Evolutionary conservation across 2,329 filamentous ascomycete genomes (phyloP).

Genomic region (Fusarium fujikuroi): DNA sequence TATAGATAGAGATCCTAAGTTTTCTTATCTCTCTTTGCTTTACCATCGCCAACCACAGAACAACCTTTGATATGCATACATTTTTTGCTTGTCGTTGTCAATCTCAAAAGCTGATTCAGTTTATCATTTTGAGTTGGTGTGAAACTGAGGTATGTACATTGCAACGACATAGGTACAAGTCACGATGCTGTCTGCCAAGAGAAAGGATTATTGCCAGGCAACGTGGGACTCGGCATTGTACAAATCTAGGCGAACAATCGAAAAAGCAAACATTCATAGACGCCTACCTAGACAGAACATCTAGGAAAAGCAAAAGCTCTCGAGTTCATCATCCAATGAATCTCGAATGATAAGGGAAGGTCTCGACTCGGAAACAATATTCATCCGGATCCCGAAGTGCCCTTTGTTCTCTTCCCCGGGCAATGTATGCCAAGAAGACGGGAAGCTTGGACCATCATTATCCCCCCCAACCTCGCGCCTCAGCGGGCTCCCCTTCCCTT

Average conservation of each 20-base stretch:
- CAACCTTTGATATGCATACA: neutral
- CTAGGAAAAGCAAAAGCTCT: neutral
- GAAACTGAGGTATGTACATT: neutral
- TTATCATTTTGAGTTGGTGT: neutral
- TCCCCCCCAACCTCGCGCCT: conserved; percentile 36
- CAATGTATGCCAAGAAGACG: neutral
- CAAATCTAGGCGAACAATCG: neutral
- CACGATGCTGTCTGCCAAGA: neutral
- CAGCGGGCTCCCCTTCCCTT: conserved; percentile 31
- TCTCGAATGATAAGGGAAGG: neutral
- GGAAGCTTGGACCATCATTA: conserved; percentile 45
- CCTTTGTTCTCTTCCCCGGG: conserved; percentile 1
- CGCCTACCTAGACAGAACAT: neutral
- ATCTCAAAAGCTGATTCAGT: neutral
- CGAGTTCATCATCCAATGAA: neutral
- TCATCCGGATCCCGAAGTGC: conserved; percentile 25
- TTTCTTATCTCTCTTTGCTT: neutral
- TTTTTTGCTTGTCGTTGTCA: neutral
- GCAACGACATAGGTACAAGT: neutral
- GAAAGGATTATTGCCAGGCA: neutral
- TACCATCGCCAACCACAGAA: neutral
- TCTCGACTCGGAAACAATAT: conserved; percentile 8
- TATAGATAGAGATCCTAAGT: neutral
- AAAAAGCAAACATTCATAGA: conserved; percentile 1
- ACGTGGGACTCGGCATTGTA: neutral